Percentiles rank a stretch among this genome's conserved stretches.
phyloP scores from a whole-genome alignment of 2,329 filamentous ascomycete species.

The Colletotrichum acutatum region DNA sequence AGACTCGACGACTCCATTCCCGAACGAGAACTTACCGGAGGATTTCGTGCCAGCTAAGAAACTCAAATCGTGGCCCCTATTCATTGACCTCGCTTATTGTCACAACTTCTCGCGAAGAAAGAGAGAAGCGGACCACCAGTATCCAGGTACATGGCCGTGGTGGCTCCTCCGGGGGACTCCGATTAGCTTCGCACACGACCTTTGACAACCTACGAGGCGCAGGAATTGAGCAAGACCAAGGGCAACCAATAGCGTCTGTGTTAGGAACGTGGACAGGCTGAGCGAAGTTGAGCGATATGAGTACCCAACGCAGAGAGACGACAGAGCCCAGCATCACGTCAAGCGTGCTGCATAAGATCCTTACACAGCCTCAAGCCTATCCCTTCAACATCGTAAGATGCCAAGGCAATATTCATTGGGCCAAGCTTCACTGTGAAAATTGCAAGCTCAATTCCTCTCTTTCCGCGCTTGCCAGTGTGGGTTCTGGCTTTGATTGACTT shows the following conservation, averaged over 20 bases:
- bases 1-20: not conserved
- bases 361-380: not conserved
- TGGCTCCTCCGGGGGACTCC: not conserved
- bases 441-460: not conserved
- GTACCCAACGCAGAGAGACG: not conserved
- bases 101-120: not conserved
- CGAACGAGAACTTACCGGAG: not conserved
- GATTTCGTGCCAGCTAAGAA: not conserved
- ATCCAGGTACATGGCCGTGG: not conserved
- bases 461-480: not conserved
- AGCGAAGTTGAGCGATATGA: not conserved
- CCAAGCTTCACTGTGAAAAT: not conserved
- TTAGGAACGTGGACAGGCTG: too few relatives aligned
- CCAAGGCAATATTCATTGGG: constrained; percentile 11
- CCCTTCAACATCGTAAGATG: constrained; percentile 29
- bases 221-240: not conserved
- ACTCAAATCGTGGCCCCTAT: not conserved
- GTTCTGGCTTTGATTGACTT: not conserved
- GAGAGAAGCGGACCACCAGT: not conserved
- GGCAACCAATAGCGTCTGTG: too few relatives aligned
- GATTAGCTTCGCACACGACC: too few relatives aligned
- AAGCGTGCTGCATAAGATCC: not conserved
- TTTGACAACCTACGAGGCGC: too few relatives aligned
- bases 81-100: not conserved
- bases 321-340: not conserved